A percentile compares a stretch with the other conserved stretches of the same genome.
phyloP scores from a whole-genome alignment of 2,329 filamentous ascomycete genomes.

The Alternaria dauci region DNA sequence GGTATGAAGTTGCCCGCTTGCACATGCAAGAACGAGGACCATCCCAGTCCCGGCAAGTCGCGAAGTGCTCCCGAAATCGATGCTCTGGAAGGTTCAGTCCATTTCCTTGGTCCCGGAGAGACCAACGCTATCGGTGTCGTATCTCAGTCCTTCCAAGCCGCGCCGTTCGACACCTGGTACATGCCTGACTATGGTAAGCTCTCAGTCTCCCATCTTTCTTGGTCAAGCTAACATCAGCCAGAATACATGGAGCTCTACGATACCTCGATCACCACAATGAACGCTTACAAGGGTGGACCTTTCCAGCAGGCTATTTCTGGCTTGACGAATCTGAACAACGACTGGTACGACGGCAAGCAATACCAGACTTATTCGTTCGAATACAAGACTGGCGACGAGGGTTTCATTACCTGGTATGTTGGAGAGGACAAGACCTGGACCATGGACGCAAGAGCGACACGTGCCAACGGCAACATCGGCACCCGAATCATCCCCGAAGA shows the following conservation, averaged over 20 bases:
- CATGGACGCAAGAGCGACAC: conserved; percentile 65
- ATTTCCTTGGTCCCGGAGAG: conserved; percentile 59
- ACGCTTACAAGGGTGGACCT: conserved; percentile 63
- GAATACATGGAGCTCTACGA: conserved; percentile 74
- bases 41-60: conserved; percentile 70
- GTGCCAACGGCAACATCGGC: conserved; percentile 75
- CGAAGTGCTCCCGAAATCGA: conserved; percentile 76
- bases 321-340: conserved; percentile 63
- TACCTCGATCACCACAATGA: conserved; percentile 60
- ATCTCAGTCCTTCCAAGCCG: conserved; percentile 72
- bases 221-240: conserved; percentile 34
- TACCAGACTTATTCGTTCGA: conserved; percentile 67
- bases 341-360: conserved; percentile 64
- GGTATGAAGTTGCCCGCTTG: conserved; percentile 76
- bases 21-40: conserved; percentile 69
- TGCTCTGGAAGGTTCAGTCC: conserved; percentile 73
- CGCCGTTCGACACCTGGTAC: conserved; percentile 76
- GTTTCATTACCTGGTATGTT: conserved; percentile 74
- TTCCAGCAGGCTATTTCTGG: conserved; percentile 65
- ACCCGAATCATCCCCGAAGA: conserved; percentile 71
- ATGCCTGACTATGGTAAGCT: conserved; percentile 63
- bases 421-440: conserved; percentile 72
- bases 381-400: conserved; percentile 64
- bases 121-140: conserved; percentile 66
- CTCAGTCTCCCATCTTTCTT: not conserved